These are phyloP conservation scores for Aspergillus ibericus DNA, from an alignment of 2,329 filamentous ascomycete genomes.

Conservation along the genomic window DNA sequence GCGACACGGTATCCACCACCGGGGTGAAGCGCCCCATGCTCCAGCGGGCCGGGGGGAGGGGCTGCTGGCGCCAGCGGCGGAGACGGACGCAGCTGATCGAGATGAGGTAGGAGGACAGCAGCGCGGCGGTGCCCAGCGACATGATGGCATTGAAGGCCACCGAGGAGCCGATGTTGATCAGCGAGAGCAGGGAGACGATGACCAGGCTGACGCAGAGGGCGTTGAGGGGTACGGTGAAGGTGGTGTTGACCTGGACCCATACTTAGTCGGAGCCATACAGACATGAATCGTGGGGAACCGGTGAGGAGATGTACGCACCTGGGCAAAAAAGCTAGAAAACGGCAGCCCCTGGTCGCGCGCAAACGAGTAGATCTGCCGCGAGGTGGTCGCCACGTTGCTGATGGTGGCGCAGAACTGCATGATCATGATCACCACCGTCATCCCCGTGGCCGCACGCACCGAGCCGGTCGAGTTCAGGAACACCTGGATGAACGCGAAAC, in stretches of 20 bases:
- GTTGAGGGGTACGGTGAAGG: constrained; percentile 45
- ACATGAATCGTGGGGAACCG: not conserved
- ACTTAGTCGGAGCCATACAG: not conserved
- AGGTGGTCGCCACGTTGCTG: constrained; percentile 34
- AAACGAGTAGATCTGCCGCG: constrained; percentile 46
- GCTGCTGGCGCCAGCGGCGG: constrained; percentile 30
- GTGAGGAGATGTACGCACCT: not conserved
- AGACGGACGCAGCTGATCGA: constrained; percentile 50
- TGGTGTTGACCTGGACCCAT: constrained; percentile 28
- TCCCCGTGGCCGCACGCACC: constrained; percentile 42
- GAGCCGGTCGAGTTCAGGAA: constrained; percentile 26
- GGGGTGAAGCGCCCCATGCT: constrained; percentile 42
- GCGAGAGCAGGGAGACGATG: constrained; percentile 40
- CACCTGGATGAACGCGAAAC: constrained; percentile 50
- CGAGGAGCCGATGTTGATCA: constrained; percentile 54
- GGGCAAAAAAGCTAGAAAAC: constrained; percentile 25
- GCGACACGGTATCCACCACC: constrained; percentile 37
- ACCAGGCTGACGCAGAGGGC: constrained; percentile 34
- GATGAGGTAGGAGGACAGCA: constrained; percentile 53
- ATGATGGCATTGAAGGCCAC: constrained; percentile 55
- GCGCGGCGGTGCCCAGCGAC: constrained; percentile 50
- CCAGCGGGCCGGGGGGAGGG: constrained; percentile 30
- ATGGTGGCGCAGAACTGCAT: constrained; percentile 41
- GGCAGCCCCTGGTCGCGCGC: constrained; percentile 44
- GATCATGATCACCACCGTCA: constrained; percentile 44